A percentile compares a stretch with the other conserved stretches of the same genome.
Conservation (phyloP, 192 early-diverging fungal species). For the Kickxella alabastrina region DNA sequence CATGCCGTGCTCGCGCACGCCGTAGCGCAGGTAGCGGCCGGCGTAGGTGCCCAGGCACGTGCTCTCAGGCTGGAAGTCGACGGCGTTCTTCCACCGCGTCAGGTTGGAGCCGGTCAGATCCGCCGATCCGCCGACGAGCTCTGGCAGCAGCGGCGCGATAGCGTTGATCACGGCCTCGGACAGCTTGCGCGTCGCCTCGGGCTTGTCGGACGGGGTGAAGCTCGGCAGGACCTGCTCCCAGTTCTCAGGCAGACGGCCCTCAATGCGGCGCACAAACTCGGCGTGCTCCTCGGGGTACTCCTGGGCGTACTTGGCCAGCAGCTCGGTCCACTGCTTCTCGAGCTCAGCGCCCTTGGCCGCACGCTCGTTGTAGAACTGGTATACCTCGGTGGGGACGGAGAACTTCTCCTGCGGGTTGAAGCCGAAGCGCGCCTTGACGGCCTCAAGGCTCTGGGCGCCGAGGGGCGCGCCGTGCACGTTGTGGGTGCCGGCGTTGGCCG, state of each 20-base stretch:
- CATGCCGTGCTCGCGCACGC: conserved; percentile 99
- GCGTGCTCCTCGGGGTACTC: conserved; percentile 65
- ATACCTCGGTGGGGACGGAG: conserved; percentile 65
- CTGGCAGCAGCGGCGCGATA: conserved; percentile 73
- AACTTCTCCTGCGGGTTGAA: conserved; percentile 77
- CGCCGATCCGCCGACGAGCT: conserved; percentile 91
- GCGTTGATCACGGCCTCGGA: conserved; percentile 82
- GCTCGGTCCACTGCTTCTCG: conserved; percentile 72
- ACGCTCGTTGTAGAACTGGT: conserved; percentile 51
- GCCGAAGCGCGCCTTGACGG: conserved; percentile 78
- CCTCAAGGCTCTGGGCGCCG: conserved; percentile 69
- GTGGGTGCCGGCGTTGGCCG: conserved; percentile 80
- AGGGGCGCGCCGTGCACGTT: conserved; percentile 91
- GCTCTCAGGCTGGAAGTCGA: conserved; percentile 81
- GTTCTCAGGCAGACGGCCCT: conserved; percentile 65
- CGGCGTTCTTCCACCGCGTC: conserved; percentile 92
- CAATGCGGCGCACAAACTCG: conserved; percentile 74
- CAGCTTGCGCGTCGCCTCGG: conserved; percentile 84
- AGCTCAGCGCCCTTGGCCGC: conserved; percentile 57
- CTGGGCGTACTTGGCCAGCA: conserved; percentile 65
- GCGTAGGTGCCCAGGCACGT: conserved; percentile 75
- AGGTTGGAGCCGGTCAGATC: conserved; percentile 96
- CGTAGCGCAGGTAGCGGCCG: conserved; percentile 89
- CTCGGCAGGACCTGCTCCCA: conserved; percentile 71
- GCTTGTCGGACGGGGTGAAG: conserved; percentile 76